Conservation (phyloP, 345 rosid species). For the Populus deltoides region DNA sequence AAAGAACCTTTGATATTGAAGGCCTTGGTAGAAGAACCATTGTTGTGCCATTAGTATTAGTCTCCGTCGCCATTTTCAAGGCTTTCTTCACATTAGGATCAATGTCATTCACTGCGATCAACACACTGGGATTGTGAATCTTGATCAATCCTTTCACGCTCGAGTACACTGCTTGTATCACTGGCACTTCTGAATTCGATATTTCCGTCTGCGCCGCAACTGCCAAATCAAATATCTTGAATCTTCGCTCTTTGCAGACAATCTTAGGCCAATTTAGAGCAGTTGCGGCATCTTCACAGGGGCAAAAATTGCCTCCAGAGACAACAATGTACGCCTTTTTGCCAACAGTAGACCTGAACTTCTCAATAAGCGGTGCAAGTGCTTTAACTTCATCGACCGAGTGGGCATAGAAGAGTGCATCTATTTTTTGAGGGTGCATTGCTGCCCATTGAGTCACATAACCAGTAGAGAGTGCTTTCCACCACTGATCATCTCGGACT, state of each 20-base stretch:
- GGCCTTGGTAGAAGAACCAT: slow-evolving; percentile 68
- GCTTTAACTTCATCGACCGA: slow-evolving; percentile 68
- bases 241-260: slow-evolving; percentile 79
- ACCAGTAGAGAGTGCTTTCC: slow-evolving; percentile 84
- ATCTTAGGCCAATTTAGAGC: slow-evolving; percentile 72
- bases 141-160: slow-evolving; percentile 90
- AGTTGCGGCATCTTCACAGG: slow-evolving; percentile 74
- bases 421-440: slow-evolving; percentile 90
- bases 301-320: slow-evolving; percentile 79
- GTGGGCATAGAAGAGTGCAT: slow-evolving; percentile 89
- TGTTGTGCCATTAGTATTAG: slow-evolving; percentile 45
- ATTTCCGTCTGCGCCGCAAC: slow-evolving; percentile 57
- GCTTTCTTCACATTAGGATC: slow-evolving; percentile 82
- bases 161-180: slow-evolving; percentile 77
- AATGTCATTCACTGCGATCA: slow-evolving; percentile 70
- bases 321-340: slow-evolving; percentile 85
- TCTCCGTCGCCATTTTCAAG: slow-evolving; percentile 78
- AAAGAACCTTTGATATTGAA: slow-evolving; percentile 74
- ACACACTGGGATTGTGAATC: slow-evolving; percentile 88
- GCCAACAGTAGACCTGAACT: slow-evolving; percentile 78
- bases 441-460: slow-evolving; percentile 96
- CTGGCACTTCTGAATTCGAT: slow-evolving; percentile 85
- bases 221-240: slow-evolving; percentile 82
- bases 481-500: slow-evolving; percentile 96
- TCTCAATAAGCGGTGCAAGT: slow-evolving; percentile 75